These are phyloP conservation scores for Diplodia corticola DNA, from an alignment of 2,329 filamentous ascomycete species.

Conservation along the genomic window DNA sequence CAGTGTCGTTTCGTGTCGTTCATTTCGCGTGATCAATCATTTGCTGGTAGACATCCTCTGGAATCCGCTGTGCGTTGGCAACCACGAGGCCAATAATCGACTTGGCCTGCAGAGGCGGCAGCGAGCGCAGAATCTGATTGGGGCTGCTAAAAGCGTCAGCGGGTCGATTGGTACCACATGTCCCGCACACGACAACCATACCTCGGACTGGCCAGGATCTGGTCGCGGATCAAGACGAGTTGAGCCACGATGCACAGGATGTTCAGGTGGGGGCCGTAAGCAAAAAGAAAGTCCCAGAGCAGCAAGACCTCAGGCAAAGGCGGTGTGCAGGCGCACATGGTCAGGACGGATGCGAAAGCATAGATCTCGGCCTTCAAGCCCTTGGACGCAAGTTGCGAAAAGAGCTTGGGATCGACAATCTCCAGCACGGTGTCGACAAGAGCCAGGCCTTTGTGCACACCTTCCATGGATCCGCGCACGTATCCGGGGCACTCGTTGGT, in stretches of 20 bases:
- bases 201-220: slow-evolving; percentile 82
- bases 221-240: slow-evolving; percentile 81
- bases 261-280: slow-evolving; percentile 92
- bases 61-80: slow-evolving; percentile 84
- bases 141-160: slow-evolving; percentile 58
- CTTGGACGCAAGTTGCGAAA: slow-evolving; percentile 78
- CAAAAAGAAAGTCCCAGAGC: slow-evolving; percentile 96
- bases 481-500: slow-evolving; percentile 89
- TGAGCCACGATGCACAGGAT: slow-evolving; percentile 96
- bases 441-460: slow-evolving; percentile 87
- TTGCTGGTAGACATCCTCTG: slow-evolving; percentile 84
- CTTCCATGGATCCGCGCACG: slow-evolving; percentile 94
- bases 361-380: slow-evolving; percentile 92
- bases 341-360: slow-evolving; percentile 92
- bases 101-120: slow-evolving; percentile 80
- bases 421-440: slow-evolving; percentile 90
- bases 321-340: slow-evolving; percentile 92
- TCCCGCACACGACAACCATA: slow-evolving; percentile 44
- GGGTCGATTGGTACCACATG: background rate
- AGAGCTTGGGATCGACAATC: slow-evolving; percentile 87
- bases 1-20: slow-evolving; percentile 27
- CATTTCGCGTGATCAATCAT: slow-evolving; percentile 84
- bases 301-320: slow-evolving; percentile 89
- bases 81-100: slow-evolving; percentile 83
- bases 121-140: slow-evolving; percentile 85